phyloP scores from a whole-genome alignment of 768 basidiomycete genomes.

The Tricholoma sp. region DNA sequence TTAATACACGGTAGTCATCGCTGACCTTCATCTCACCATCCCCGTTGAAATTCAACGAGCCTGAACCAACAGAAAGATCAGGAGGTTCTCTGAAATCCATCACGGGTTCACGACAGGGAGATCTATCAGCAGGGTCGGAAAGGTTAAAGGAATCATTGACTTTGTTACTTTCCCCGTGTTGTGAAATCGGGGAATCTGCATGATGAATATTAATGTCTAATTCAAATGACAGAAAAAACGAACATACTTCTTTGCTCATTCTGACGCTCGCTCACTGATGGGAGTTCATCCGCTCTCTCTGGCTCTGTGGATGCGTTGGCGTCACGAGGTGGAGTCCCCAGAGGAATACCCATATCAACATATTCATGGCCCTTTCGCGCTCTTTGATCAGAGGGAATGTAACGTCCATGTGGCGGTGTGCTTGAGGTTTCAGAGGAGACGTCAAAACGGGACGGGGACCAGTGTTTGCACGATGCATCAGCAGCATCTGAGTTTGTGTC shows the following conservation, averaged over 20 bases:
- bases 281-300: constrained; percentile 20
- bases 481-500: background rate
- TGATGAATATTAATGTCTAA: background rate
- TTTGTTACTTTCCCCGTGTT: background rate
- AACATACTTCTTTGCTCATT: constrained; percentile 14
- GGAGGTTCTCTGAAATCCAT: constrained; percentile 20
- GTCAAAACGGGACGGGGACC: background rate
- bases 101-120: background rate
- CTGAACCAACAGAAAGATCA: constrained; percentile 17
- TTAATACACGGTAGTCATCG: background rate
- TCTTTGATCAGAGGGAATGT: constrained; percentile 29
- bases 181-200: background rate
- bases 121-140: background rate
- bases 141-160: background rate
- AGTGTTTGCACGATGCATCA: background rate
- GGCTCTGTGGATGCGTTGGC: constrained; percentile 3
- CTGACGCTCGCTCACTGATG: constrained; percentile 28
- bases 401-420: constrained; percentile 34
- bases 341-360: constrained; percentile 26
- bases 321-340: constrained; percentile 33
- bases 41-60: background rate
- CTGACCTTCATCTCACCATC: background rate
- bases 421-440: constrained; percentile 4
- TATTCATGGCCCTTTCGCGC: constrained; percentile 24
- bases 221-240: background rate